Conservation (phyloP, 2,329 filamentous ascomycete genomes). For the Fusarium papillatum region DNA sequence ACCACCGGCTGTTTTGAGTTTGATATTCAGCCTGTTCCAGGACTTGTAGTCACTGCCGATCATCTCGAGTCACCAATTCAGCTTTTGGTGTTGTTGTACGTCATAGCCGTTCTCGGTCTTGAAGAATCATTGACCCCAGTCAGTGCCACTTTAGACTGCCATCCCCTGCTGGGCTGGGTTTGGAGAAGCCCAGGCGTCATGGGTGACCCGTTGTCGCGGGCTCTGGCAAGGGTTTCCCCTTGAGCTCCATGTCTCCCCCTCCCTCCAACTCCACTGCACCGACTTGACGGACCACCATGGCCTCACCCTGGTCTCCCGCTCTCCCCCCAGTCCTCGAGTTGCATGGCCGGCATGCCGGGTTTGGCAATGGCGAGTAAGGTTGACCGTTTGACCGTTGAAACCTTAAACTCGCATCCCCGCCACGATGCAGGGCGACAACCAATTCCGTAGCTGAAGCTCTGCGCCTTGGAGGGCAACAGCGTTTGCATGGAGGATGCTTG, state of each 20-base stretch:
- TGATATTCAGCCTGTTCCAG: background rate
- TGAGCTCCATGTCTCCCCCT: slow-evolving; percentile 34
- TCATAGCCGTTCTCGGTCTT: slow-evolving; percentile 20
- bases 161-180: slow-evolving; percentile 39
- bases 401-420: slow-evolving; percentile 33
- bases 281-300: slow-evolving; percentile 40
- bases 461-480: background rate
- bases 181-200: slow-evolving; percentile 31
- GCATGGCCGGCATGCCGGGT: slow-evolving; percentile 38
- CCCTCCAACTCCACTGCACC: slow-evolving; percentile 44
- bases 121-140: slow-evolving; percentile 26
- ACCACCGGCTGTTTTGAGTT: background rate
- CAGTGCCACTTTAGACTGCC: slow-evolving; percentile 35
- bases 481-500: background rate
- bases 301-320: slow-evolving; percentile 46
- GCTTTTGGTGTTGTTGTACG: background rate
- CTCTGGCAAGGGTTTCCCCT: slow-evolving; percentile 43
- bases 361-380: slow-evolving; percentile 25
- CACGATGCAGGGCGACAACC: slow-evolving; percentile 13
- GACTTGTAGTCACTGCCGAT: background rate
- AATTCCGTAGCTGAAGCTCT: background rate
- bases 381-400: slow-evolving; percentile 39
- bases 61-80: background rate
- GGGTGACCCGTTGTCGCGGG: slow-evolving; percentile 39
- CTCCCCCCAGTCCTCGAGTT: slow-evolving; percentile 21